These are phyloP conservation scores for Elsinoe arachidis DNA, from an alignment of 2,329 filamentous ascomycete genomes.

Conservation along the genomic window DNA sequence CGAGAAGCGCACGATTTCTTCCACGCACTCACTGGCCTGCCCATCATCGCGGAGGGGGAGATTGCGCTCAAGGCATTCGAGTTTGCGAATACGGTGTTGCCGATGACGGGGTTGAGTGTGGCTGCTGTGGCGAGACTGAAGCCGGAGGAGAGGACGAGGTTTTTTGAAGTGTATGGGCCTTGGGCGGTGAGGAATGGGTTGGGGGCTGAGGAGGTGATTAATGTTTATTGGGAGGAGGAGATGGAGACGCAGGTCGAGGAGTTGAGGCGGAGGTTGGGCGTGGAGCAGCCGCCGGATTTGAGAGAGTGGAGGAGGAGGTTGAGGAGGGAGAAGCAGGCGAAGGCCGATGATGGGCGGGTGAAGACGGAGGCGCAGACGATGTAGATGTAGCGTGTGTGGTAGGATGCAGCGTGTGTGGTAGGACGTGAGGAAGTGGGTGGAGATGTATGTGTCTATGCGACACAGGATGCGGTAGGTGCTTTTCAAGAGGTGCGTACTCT, in stretches of 20 bases:
- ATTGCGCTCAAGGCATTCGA: conserved; percentile 97
- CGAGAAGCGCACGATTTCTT: conserved; percentile 97
- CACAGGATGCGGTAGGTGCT: no score
- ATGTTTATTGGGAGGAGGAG: conserved; percentile 97
- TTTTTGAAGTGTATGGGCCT: conserved; percentile 69
- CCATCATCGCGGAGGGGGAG: conserved; percentile 89
- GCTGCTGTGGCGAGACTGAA: conserved; percentile 61
- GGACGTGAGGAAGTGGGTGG: neutral
- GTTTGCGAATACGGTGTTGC: conserved; percentile 86
- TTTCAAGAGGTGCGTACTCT: no score
- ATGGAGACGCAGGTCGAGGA: conserved; percentile 73
- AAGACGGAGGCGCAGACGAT: neutral
- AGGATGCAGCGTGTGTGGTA: neutral
- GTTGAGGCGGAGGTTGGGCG: conserved; percentile 64
- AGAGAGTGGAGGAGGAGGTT: conserved; percentile 65
- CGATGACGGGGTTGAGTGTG: conserved; percentile 86
- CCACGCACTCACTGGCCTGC: conserved; percentile 85
- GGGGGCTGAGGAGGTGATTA: conserved; percentile 70
- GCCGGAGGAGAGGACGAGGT: conserved; percentile 53
- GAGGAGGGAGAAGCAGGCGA: conserved; percentile 54
- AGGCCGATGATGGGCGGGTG: conserved; percentile 27
- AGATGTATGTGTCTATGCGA: no score
- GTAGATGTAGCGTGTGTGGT: neutral
- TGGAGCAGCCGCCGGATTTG: conserved; percentile 83
- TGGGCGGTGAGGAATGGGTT: conserved; percentile 86